These are phyloP conservation scores for Raffaelea albimanens DNA, from an alignment of 2,329 filamentous ascomycete genomes.

Conservation along the genomic window DNA sequence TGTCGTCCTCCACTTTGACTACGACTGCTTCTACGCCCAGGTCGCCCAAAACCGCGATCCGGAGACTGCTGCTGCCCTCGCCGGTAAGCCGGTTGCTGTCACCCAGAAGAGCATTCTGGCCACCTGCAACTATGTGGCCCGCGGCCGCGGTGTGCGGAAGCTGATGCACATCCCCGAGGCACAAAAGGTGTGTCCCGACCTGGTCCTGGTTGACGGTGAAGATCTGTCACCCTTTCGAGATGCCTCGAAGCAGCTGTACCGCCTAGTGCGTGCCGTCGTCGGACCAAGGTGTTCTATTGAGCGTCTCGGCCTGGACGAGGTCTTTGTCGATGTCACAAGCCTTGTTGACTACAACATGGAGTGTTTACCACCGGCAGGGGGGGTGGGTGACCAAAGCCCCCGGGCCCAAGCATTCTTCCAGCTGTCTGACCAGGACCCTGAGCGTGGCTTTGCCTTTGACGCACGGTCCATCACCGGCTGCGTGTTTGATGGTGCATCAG, in stretches of 20 bases:
- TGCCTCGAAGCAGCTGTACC: conserved; percentile 71
- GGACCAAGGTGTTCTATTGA: conserved; percentile 69
- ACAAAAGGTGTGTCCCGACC: conserved; percentile 67
- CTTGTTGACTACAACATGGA: conserved; percentile 73
- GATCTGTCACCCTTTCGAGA: conserved; percentile 79
- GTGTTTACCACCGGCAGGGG: conserved; percentile 48
- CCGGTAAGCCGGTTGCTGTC: conserved; percentile 65
- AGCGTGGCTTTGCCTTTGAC: conserved; percentile 79
- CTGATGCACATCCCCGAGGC: conserved; percentile 80
- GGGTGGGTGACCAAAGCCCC: background rate
- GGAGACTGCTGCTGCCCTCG: conserved; percentile 37
- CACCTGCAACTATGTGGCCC: conserved; percentile 89
- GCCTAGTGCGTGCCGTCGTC: conserved; percentile 60
- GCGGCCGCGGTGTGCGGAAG: conserved; percentile 65
- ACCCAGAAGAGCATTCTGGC: conserved; percentile 91
- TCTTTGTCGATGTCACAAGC: conserved; percentile 77
- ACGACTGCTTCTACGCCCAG: conserved; percentile 91
- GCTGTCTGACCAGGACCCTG: conserved; percentile 56
- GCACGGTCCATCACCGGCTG: conserved; percentile 57
- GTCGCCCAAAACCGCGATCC: conserved; percentile 79
- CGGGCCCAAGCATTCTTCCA: conserved; percentile 63
- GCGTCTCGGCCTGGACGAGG: conserved; percentile 83
- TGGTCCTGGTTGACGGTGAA: conserved; percentile 79
- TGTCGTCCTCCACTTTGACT: conserved; percentile 75
- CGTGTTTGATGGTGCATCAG: conserved; percentile 22